phyloP scores from a whole-genome alignment of 2,329 filamentous ascomycete genomes.

The Neonectria faginata region DNA sequence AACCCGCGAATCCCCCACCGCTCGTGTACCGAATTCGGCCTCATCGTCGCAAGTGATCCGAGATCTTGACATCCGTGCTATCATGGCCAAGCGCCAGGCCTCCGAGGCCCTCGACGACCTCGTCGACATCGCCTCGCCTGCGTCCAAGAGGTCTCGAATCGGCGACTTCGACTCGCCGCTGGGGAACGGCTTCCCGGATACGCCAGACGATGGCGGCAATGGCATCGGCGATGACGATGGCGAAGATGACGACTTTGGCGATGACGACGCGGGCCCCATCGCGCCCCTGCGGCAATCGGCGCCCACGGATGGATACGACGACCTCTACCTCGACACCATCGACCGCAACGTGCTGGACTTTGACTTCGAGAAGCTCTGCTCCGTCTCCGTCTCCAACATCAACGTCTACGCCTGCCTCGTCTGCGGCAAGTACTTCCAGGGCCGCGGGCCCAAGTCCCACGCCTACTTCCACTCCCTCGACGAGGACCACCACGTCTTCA shows the following conservation, averaged over 20 bases:
- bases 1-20: constrained; percentile 10
- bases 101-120: constrained; percentile 71
- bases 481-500: constrained; percentile 95
- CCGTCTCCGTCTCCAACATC: constrained; percentile 94
- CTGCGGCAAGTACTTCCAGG: constrained; percentile 98
- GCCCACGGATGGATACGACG: constrained; percentile 88
- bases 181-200: constrained; percentile 48
- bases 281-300: constrained; percentile 68
- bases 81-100: constrained; percentile 68
- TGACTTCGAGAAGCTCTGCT: constrained; percentile 99
- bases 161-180: constrained; percentile 59
- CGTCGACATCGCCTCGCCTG: constrained; percentile 65
- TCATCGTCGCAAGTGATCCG: neutral
- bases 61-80: constrained; percentile 9
- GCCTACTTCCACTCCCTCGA: constrained; percentile 98
- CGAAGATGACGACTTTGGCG: constrained; percentile 55
- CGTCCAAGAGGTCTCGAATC: constrained; percentile 68
- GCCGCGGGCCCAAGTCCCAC: constrained; percentile 91
- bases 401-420: constrained; percentile 98
- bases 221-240: constrained; percentile 42
- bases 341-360: constrained; percentile 94
- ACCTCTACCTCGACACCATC: constrained; percentile 98
- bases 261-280: constrained; percentile 54
- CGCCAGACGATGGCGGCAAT: constrained; percentile 43
- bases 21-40: neutral